Percentiles rank a stretch among this genome's conserved stretches.
Conservation (phyloP, 345 rosid species). For the Citrus maxima region DNA sequence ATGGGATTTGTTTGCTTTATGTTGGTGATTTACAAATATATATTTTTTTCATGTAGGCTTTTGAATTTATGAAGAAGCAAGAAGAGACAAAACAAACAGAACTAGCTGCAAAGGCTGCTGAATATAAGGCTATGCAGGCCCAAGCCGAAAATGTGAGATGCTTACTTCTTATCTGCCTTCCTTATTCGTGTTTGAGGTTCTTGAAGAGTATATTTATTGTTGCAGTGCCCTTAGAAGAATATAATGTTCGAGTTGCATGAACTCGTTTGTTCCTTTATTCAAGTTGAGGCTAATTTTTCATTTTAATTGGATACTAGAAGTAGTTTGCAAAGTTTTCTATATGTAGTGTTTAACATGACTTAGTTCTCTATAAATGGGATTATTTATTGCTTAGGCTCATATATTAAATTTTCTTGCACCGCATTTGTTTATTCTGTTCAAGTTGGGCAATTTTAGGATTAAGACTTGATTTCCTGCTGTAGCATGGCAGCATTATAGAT, state of each 20-base stretch:
- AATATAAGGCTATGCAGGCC: conserved; percentile 81
- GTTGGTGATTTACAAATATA: neutral
- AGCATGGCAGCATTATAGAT: neutral
- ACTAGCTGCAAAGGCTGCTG: conserved; percentile 58
- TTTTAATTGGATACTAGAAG: neutral
- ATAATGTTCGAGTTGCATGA: neutral
- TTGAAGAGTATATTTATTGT: too few species aligned
- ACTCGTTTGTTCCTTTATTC: neutral
- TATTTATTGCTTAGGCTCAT: neutral
- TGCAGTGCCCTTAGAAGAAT: too few species aligned
- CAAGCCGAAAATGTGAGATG: conserved; percentile 84
- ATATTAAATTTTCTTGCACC: neutral
- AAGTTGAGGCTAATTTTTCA: neutral
- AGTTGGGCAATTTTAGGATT: neutral
- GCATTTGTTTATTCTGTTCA: neutral
- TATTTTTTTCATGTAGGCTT: conserved; percentile 39
- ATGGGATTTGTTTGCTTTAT: neutral
- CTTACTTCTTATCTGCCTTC: neutral
- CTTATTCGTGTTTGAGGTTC: neutral
- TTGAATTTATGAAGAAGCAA: conserved; percentile 69
- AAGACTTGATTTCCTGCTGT: neutral
- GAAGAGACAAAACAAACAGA: conserved; percentile 84
- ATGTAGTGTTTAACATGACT: neutral
- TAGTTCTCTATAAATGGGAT: neutral
- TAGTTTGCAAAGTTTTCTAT: neutral